Conservation (phyloP, 306 rosid species). For the Castanospermum australe region DNA sequence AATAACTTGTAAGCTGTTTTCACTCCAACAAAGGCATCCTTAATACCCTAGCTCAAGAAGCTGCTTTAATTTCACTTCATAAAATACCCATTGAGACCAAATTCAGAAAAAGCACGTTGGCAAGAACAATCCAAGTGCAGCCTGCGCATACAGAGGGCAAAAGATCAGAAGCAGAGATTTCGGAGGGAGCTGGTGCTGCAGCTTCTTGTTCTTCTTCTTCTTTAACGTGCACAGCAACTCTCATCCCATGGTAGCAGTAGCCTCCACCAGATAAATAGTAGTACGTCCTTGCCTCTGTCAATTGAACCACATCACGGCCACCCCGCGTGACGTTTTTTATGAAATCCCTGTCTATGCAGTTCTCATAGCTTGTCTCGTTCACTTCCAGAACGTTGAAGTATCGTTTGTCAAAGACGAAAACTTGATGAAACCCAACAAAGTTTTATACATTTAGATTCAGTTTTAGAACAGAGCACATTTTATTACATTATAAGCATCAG, state of each 20-base stretch:
- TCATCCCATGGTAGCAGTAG: slow-evolving; percentile 74
- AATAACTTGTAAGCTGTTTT: not conserved
- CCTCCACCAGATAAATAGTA: slow-evolving; percentile 65
- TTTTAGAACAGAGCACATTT: too few species aligned
- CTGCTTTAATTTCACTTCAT: not conserved
- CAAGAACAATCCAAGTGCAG: not conserved
- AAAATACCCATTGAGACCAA: not conserved
- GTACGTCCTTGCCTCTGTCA: slow-evolving; percentile 50
- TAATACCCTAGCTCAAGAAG: not conserved
- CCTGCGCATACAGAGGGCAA: not conserved
- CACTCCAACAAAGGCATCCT: not conserved
- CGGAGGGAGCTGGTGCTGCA: slow-evolving; percentile 24
- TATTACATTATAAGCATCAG: not conserved
- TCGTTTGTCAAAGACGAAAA: slow-evolving; percentile 59
- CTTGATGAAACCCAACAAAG: slow-evolving; percentile 23
- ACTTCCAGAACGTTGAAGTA: slow-evolving; percentile 72
- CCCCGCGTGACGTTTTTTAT: slow-evolving; percentile 61
- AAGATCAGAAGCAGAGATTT: not conserved
- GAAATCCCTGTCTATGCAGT: slow-evolving; percentile 56
- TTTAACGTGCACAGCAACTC: slow-evolving; percentile 39
- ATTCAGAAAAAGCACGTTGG: slow-evolving; percentile 26
- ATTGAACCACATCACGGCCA: slow-evolving; percentile 71
- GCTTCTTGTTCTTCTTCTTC: not conserved
- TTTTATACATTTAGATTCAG: too few species aligned
- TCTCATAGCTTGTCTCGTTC: slow-evolving; percentile 61